A percentile compares a stretch with the other conserved stretches of the same genome.
Conservation (phyloP, 1,139 yeast genomes). For the Geotrichum aggregatum region DNA sequence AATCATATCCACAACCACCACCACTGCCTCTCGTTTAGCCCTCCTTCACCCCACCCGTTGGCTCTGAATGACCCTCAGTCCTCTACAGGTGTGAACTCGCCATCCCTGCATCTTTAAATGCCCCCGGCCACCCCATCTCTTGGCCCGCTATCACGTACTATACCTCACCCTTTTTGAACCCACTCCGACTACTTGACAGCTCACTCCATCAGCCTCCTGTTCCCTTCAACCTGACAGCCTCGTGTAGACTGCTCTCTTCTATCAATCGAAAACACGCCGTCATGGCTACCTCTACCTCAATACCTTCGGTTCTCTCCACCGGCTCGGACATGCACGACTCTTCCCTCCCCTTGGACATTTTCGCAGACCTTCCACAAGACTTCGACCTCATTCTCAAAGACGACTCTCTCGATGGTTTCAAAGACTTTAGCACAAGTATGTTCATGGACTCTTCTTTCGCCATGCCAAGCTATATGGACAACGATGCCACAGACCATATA, state of each 20-base stretch:
- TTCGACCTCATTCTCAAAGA: constrained; percentile 9
- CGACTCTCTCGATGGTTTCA: neutral
- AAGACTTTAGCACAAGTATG: neutral
- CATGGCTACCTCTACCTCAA: too few relatives aligned
- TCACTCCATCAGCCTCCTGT: neutral
- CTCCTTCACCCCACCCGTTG: neutral
- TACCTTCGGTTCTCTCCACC: too few relatives aligned
- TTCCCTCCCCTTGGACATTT: neutral
- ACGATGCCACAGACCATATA: neutral
- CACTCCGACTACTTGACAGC: neutral
- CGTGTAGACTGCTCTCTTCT: neutral
- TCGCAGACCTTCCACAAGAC: constrained; percentile 5
- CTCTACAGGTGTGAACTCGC: too few relatives aligned
- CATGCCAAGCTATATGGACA: neutral
- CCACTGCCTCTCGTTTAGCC: neutral
- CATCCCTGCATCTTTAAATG: too few relatives aligned
- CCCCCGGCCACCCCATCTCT: neutral
- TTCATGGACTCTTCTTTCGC: constrained; percentile 2
- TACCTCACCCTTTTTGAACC: neutral
- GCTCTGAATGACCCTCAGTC: too few relatives aligned
- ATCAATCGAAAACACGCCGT: too few relatives aligned
- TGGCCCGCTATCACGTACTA: neutral
- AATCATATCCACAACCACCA: neutral
- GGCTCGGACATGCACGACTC: neutral
- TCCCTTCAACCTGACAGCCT: neutral